Base-by-base conservation (phyloP, 495 filamentous ascomycete genomes). In the Xylaria flabelliformis region DNA sequence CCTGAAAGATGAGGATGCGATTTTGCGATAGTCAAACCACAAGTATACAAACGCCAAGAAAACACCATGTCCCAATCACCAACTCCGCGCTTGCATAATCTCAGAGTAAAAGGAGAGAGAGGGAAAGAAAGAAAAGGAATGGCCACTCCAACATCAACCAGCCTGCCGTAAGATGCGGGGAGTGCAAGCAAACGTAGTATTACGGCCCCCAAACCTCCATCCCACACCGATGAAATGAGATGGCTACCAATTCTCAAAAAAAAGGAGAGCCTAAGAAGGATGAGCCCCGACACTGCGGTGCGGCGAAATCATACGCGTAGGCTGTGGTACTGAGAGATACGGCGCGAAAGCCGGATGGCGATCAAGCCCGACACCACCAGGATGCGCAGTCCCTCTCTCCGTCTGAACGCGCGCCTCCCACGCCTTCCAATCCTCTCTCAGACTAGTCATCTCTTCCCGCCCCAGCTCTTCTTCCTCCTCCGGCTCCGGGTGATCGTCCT, bases 401-500 rank as follows among this genome's bases (percentile, higher is more conserved):
- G 66, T 51, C 41, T 78, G 78, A 1, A 64, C n/a, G 8, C 72
- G 71, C 7, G 80, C 78, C 63, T 82, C 80, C 71, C 74, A 78
- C 26, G 76, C 79, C 74, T 81, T 81, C 74, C 71, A 78, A 17
- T 75, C 74, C 3, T 74, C 70, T 29, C 46, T 72, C 34, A 78
- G 29, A 3, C 74, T 70, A 6, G 61, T 7, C 7, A 67, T 63
- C 10, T 61, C 32, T 10, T 61, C 58, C 44, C 29, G 48, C n/a
- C 21, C 44, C 19, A 39, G 19, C 9, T 29, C 55, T n/a, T 51
- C 32, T 34, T 34, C 64, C 19, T 66, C 46, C 17, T 26, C 55
- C 24, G 42, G 13, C 58, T 63, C 69, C 1, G 34, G 19, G 4
- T 59, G 71, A 34, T 71, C 65, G 24, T 69, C 26, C 17, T 62